Conservation (phyloP, 495 filamentous ascomycete species). For the Bacidia gigantensis region DNA sequence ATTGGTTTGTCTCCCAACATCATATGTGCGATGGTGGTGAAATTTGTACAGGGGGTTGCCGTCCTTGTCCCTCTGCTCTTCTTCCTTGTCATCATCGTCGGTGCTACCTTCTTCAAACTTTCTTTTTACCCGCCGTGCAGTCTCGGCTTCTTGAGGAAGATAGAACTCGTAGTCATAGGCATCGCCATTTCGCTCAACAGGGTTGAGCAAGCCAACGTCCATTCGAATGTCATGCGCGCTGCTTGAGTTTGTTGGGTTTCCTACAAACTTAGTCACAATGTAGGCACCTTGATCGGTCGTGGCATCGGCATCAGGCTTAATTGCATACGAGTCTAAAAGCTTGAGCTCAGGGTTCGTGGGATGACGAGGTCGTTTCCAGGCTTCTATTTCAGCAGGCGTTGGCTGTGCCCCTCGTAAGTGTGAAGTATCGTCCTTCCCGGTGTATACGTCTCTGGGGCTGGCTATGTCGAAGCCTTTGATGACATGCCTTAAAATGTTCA, state of each 20-base stretch:
- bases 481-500: slow-evolving; percentile 66
- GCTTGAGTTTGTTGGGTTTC: slow-evolving; percentile 53
- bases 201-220: slow-evolving; percentile 64
- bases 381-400: slow-evolving; percentile 44
- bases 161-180: slow-evolving; percentile 63
- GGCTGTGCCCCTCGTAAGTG: slow-evolving; percentile 41
- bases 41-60: slow-evolving; percentile 47
- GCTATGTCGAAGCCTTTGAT: slow-evolving; percentile 79
- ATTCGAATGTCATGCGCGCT: slow-evolving; percentile 63
- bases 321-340: slow-evolving; percentile 62
- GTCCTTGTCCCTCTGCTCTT: neutral
- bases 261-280: slow-evolving; percentile 76
- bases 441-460: slow-evolving; percentile 49
- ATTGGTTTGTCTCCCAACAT: slow-evolving; percentile 56
- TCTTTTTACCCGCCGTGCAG: slow-evolving; percentile 48
- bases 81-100: slow-evolving; percentile 40
- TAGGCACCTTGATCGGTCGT: slow-evolving; percentile 80
- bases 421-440: slow-evolving; percentile 32
- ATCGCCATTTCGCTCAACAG: slow-evolving; percentile 35
- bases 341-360: slow-evolving; percentile 68
- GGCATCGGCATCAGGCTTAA: slow-evolving; percentile 78
- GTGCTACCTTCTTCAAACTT: slow-evolving; percentile 61
- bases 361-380: slow-evolving; percentile 64
- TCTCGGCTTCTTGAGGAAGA: slow-evolving; percentile 43
- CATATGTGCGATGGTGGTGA: slow-evolving; percentile 68